Evolutionary conservation across 2,329 filamentous ascomycete species (phyloP).

Genomic region (Diaporthe vexans): DNA sequence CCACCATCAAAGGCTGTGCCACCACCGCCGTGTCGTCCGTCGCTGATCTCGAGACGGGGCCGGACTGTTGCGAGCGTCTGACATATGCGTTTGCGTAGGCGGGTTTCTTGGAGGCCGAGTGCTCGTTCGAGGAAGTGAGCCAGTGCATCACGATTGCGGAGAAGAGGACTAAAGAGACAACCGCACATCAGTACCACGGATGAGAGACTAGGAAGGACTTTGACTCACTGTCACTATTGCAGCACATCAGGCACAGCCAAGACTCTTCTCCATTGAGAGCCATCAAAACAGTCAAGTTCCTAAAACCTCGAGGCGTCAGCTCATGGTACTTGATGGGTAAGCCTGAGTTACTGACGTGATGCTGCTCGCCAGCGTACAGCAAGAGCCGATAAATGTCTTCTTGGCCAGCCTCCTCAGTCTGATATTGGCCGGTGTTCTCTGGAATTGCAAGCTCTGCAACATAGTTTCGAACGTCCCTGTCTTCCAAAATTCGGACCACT

Average conservation of each 20-base stretch:
- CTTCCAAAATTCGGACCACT: conserved; percentile 14
- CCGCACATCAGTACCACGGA: neutral
- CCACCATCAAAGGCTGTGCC: conserved; percentile 18
- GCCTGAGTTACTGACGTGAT: neutral
- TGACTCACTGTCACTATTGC: conserved; percentile 13
- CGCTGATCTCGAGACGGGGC: neutral
- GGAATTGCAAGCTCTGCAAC: neutral
- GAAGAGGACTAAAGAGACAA: neutral
- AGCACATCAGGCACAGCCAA: conserved; percentile 23
- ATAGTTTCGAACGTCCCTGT: conserved; percentile 8
- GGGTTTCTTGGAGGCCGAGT: conserved; percentile 8
- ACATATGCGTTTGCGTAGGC: conserved; percentile 1
- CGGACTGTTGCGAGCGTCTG: conserved; percentile 12
- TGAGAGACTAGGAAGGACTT: neutral
- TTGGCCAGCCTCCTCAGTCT: conserved; percentile 11
- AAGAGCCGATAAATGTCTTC: conserved; percentile 24
- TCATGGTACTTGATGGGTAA: too few species aligned
- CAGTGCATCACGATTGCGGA: conserved; percentile 24
- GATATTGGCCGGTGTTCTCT: conserved; percentile 19
- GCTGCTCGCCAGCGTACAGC: conserved; percentile 14
- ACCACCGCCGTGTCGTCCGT: conserved; percentile 20
- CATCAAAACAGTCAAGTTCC: conserved; percentile 25
- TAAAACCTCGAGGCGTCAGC: neutral
- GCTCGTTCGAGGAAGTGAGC: conserved; percentile 22
- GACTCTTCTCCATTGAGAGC: conserved; percentile 12